Evolutionary conservation across 1,284 basidiomycete species (phyloP).

Genomic region (Marasmius oreades): DNA sequence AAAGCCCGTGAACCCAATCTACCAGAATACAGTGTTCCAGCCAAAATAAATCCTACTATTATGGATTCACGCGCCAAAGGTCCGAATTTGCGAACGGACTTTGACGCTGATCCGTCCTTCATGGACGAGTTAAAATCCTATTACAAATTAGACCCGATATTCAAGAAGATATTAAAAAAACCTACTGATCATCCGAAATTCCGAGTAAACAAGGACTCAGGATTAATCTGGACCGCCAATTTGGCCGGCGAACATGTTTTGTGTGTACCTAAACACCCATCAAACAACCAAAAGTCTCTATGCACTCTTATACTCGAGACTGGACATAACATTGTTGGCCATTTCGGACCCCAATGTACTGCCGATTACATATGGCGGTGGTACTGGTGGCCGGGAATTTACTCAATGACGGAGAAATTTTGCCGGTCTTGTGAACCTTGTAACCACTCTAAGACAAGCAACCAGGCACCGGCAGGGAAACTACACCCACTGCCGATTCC

Average conservation of each 20-base stretch:
- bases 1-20: background rate
- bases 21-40: constrained; percentile 1
- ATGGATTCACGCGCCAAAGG: background rate
- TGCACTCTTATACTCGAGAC: constrained; percentile 20
- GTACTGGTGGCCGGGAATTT: constrained; percentile 33
- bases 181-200: background rate
- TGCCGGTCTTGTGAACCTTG: constrained; percentile 19
- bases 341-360: constrained; percentile 22
- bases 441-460: constrained; percentile 12
- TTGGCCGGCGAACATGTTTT: no score
- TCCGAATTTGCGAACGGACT: background rate
- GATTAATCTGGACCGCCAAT: no score
- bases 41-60: background rate
- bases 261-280: no score
- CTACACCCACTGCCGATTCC: no score
- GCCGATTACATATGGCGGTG: constrained; percentile 23
- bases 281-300: no score
- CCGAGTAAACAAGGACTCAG: no score
- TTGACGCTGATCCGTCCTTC: background rate
- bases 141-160: constrained; percentile 13
- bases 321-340: constrained; percentile 24
- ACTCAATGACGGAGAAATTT: constrained; percentile 15
- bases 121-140: background rate
- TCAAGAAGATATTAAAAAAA: constrained; percentile 11
- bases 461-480: constrained; percentile 14